These are phyloP conservation scores for Leucaena leucocephala DNA, from an alignment of 306 rosid species.

Conservation along the genomic window DNA sequence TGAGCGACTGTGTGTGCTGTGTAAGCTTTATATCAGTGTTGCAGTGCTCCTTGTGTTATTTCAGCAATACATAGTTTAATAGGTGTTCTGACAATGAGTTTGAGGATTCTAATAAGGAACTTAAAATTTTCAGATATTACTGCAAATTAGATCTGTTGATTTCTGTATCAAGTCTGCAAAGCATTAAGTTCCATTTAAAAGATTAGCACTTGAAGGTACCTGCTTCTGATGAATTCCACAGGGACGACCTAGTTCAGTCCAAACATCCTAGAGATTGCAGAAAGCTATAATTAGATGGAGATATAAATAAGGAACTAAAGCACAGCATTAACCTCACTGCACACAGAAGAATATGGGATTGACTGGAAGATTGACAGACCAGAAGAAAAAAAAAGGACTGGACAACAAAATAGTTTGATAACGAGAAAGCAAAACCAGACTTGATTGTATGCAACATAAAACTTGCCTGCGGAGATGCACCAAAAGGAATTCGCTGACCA, in stretches of 20 bases:
- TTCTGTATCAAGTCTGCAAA: not conserved
- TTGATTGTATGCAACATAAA: conserved; percentile 21
- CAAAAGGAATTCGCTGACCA: conserved; percentile 87
- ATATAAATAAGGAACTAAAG: not conserved
- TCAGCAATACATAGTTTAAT: not conserved
- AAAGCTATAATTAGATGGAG: conserved; percentile 16
- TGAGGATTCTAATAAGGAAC: conserved; percentile 10
- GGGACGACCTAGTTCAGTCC: conserved; percentile 98
- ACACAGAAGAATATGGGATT: not conserved
- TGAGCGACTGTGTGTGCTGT: not conserved
- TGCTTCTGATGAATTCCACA: conserved; percentile 98
- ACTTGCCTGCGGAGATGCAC: conserved; percentile 96
- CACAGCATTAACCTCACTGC: not conserved
- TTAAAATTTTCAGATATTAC: conserved; percentile 8
- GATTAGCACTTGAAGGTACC: conserved; percentile 47
- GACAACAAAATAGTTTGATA: conserved; percentile 5
- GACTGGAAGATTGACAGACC: conserved; percentile 28
- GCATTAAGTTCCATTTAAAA: conserved; percentile 26
- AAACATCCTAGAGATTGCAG: conserved; percentile 70
- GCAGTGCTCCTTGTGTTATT: not conserved
- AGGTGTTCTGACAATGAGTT: not conserved
- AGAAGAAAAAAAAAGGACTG: not conserved
- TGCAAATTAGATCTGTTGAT: not conserved
- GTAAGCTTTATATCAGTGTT: not conserved
- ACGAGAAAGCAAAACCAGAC: conserved; percentile 12